Evolutionary conservation across 2,329 filamentous ascomycete species (phyloP).

Genomic region (Clonostachys chloroleuca): DNA sequence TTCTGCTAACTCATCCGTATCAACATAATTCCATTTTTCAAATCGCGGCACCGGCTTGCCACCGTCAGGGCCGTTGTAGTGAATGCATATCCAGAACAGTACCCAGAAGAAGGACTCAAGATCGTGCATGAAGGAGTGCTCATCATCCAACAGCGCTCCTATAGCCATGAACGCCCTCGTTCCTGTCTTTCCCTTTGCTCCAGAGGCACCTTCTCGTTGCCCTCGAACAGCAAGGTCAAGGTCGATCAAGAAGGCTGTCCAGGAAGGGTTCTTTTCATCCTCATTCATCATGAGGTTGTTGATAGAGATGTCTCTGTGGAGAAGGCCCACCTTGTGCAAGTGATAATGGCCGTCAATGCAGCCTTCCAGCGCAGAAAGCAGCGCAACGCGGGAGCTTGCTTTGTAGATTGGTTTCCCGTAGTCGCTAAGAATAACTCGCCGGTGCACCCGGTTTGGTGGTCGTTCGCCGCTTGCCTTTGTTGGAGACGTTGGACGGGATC

Average conservation of each 20-base stretch:
- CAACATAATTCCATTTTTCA: slow-evolving; percentile 29
- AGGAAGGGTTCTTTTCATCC: slow-evolving; percentile 28
- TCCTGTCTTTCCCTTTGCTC: slow-evolving; percentile 33
- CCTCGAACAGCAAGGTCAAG: slow-evolving; percentile 28
- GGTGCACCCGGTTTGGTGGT: slow-evolving; percentile 23
- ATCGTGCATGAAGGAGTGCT: slow-evolving; percentile 41
- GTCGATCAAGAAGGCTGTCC: slow-evolving; percentile 33
- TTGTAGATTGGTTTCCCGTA: slow-evolving; percentile 25
- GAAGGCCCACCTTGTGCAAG: slow-evolving; percentile 20
- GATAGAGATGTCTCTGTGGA: slow-evolving; percentile 37
- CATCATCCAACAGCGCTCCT: slow-evolving; percentile 29
- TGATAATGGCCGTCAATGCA: slow-evolving; percentile 32
- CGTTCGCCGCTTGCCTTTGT: slow-evolving; percentile 11
- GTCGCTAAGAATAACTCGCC: slow-evolving; percentile 31
- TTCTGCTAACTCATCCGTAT: slow-evolving; percentile 13
- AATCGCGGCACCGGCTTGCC: slow-evolving; percentile 13
- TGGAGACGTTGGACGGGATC: slow-evolving; percentile 17
- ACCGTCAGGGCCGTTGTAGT: slow-evolving; percentile 19
- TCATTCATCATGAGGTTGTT: slow-evolving; percentile 43
- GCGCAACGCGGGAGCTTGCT: slow-evolving; percentile 24
- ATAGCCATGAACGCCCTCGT: slow-evolving; percentile 42
- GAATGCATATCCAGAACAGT: slow-evolving; percentile 38
- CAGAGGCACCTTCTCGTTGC: slow-evolving; percentile 20
- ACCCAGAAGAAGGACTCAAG: slow-evolving; percentile 45
- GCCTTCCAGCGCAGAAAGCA: slow-evolving; percentile 27